These are phyloP conservation scores for Epichloe sp. DNA, from an alignment of 2,329 filamentous ascomycete genomes.

Conservation along the genomic window DNA sequence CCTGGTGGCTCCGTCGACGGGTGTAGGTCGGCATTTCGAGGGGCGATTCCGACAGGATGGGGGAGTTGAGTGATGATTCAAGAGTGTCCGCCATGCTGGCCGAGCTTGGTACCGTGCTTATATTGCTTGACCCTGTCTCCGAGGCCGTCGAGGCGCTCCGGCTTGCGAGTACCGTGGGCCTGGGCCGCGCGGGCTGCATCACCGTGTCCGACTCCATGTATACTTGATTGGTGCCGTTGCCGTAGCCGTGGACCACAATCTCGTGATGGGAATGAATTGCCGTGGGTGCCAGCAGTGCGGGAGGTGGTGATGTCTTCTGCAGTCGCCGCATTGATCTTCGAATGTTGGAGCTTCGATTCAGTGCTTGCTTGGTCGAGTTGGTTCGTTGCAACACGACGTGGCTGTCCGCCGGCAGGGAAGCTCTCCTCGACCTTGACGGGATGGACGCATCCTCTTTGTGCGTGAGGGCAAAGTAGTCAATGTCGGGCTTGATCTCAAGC, in stretches of 20 bases:
- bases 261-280: conserved; percentile 27
- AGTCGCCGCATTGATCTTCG: conserved; percentile 22
- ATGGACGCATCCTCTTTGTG: conserved; percentile 16
- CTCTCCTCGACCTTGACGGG: conserved; percentile 3
- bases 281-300: conserved; percentile 2
- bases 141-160: conserved; percentile 16
- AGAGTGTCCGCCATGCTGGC: conserved; percentile 14
- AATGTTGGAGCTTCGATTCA: conserved; percentile 21
- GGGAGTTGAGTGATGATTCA: conserved; percentile 14
- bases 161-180: conserved; percentile 8
- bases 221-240: conserved; percentile 35
- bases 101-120: conserved; percentile 15
- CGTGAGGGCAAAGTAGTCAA: conserved; percentile 38
- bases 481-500: conserved; percentile 39
- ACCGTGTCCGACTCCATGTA: conserved; percentile 10
- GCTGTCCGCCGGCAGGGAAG: conserved; percentile 4
- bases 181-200: conserved; percentile 2
- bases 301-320: conserved; percentile 10
- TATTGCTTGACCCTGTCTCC: conserved; percentile 11
- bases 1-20: conserved; percentile 16
- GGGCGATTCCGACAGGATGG: conserved; percentile 10
- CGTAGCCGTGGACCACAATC: conserved; percentile 40
- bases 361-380: conserved; percentile 17
- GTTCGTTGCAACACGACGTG: conserved; percentile 12
- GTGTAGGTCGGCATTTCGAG: conserved; percentile 11